Percentiles rank a stretch among this genome's conserved stretches.
Evolutionary conservation across 1,284 basidiomycete species (phyloP).

Genomic region (Trichosporon ovoides): DNA sequence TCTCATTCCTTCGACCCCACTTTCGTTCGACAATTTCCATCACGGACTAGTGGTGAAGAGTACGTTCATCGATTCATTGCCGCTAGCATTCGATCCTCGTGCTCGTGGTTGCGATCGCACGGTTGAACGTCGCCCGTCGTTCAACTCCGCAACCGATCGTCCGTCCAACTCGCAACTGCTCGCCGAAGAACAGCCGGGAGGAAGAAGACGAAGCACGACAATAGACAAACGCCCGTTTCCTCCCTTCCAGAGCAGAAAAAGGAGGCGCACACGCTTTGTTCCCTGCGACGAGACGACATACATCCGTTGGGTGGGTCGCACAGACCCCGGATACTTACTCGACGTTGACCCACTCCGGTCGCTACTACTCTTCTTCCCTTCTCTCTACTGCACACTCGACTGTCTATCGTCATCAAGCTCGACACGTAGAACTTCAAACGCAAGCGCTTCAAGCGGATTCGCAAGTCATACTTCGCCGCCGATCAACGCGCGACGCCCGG

Average conservation of each 20-base stretch:
- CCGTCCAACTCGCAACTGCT: neutral
- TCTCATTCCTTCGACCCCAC: neutral
- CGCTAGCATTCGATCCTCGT: neutral
- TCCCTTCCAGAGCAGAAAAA: neutral
- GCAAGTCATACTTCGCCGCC: too few relatives aligned
- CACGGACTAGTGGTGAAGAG: too few relatives aligned
- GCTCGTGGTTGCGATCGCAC: too few relatives aligned
- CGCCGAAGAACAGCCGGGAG: neutral
- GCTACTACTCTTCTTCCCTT: neutral
- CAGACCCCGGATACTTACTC: conserved; percentile 5
- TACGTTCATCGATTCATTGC: too few relatives aligned
- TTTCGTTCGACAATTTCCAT: neutral
- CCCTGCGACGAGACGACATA: conserved; percentile 4
- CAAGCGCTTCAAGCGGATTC: too few relatives aligned
- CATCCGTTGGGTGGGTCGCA: neutral
- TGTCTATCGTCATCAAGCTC: neutral
- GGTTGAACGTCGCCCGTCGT: too few relatives aligned
- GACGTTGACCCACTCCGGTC: conserved; percentile 2
- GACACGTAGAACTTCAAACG: neutral
- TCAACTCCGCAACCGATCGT: neutral
- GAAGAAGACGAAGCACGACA: neutral
- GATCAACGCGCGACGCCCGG: too few relatives aligned
- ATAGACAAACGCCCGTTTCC: conserved; percentile 5
- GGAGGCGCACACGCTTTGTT: conserved; percentile 4
- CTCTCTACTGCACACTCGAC: neutral